These are phyloP conservation scores for Lolium multiflorum DNA, from an alignment of 176 grass and related monocot species.

Conservation along the genomic window DNA sequence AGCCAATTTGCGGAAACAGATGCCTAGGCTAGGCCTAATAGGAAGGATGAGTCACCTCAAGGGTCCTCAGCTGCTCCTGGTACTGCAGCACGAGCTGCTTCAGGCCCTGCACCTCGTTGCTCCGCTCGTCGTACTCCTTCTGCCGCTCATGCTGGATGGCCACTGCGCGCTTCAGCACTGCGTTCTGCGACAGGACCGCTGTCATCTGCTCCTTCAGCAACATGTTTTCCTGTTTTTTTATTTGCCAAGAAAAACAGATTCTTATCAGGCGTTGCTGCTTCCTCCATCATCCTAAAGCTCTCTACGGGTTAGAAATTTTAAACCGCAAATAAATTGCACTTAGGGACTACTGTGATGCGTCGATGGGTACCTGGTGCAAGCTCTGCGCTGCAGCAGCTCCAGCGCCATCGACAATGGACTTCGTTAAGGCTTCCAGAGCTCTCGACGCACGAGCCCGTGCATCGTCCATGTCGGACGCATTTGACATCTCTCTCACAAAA, in stretches of 20 bases:
- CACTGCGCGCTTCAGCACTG: constrained; percentile 77
- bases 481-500: constrained; percentile 81
- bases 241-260: neutral
- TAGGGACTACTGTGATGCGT: no score
- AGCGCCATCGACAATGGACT: constrained; percentile 56
- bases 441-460: constrained; percentile 70
- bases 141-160: constrained; percentile 88
- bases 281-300: neutral
- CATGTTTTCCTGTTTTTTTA: constrained; percentile 68
- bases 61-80: constrained; percentile 78
- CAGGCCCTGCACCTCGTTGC: constrained; percentile 69
- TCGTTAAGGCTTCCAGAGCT: constrained; percentile 74
- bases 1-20: neutral
- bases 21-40: no score
- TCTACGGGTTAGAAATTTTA: neutral
- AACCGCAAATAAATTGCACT: no score
- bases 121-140: constrained; percentile 65
- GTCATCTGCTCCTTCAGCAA: constrained; percentile 77
- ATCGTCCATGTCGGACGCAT: constrained; percentile 67
- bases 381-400: constrained; percentile 55
- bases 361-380: constrained; percentile 64
- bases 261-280: neutral
- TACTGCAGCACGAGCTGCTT: constrained; percentile 85
- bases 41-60: constrained; percentile 57
- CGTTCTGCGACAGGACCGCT: constrained; percentile 65